Conservation (phyloP, 352 stramenopile genomes). For the Hyaloperonospora arabidopsidis region DNA sequence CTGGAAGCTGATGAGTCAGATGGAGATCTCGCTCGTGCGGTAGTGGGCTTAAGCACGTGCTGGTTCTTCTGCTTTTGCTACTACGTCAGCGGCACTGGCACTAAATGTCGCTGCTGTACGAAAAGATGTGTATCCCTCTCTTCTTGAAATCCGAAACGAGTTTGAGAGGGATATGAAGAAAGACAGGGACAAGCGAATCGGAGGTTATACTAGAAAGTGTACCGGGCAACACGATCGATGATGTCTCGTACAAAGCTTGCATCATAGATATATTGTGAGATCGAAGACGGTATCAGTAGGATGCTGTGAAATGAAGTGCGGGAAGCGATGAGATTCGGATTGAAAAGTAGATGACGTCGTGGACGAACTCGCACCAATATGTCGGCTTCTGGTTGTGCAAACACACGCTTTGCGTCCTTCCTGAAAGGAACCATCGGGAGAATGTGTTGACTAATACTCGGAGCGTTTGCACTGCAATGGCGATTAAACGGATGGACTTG, state of each 20-base stretch:
- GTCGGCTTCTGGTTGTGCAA: constrained; percentile 56
- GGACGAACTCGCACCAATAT: constrained; percentile 58
- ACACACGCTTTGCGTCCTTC: constrained; percentile 77
- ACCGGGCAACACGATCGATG: too few species aligned
- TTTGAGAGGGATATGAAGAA: neutral
- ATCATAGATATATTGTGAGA: too few species aligned
- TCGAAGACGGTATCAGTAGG: too few species aligned
- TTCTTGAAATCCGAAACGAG: neutral
- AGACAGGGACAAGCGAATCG: constrained; percentile 28
- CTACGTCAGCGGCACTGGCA: too few species aligned
- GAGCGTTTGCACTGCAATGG: constrained; percentile 60
- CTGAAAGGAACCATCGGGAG: constrained; percentile 60
- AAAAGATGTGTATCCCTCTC: constrained; percentile 3
- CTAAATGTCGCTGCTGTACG: constrained; percentile 1
- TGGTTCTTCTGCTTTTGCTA: constrained; percentile 20
- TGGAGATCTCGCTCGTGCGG: constrained; percentile 13
- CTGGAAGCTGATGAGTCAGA: constrained; percentile 1
- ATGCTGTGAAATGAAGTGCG: too few species aligned
- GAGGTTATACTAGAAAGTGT: constrained; percentile 35
- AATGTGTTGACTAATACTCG: constrained; percentile 66
- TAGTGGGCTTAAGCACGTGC: constrained; percentile 25
- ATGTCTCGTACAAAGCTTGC: too few species aligned
- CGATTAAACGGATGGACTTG: constrained; percentile 64
- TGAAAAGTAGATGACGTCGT: too few species aligned
- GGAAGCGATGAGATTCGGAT: too few species aligned